A percentile compares a stretch with the other conserved stretches of the same genome.
Evolutionary conservation across 768 basidiomycete genomes (phyloP).

Genomic region (Rhodotorula diobovata): DNA sequence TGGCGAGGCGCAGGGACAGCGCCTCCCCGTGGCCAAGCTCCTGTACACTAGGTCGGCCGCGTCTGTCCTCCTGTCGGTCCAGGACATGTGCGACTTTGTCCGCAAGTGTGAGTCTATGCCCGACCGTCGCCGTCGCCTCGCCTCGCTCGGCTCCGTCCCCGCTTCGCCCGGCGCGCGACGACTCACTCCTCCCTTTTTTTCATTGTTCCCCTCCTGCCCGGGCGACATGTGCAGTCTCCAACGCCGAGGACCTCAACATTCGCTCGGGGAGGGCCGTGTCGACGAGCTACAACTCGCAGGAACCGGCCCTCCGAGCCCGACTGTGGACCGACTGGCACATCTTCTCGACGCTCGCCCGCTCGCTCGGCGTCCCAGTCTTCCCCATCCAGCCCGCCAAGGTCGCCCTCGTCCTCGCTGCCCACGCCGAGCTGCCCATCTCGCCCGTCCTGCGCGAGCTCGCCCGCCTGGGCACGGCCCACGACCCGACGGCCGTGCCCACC

Average conservation of each 20-base stretch:
- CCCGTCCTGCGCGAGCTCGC: neutral
- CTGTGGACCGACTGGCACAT: conserved; percentile 4
- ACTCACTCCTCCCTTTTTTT: no score
- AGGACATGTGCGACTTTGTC: neutral
- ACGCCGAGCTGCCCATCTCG: conserved; percentile 11
- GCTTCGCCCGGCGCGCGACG: no score
- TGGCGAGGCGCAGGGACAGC: neutral
- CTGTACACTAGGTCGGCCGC: neutral
- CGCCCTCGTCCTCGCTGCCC: conserved; percentile 15
- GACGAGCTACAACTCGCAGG: neutral
- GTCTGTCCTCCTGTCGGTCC: neutral
- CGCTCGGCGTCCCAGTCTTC: conserved; percentile 19
- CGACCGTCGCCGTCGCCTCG: neutral
- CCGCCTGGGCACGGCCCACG: neutral
- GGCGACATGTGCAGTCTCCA: neutral
- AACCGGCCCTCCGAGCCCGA: neutral
- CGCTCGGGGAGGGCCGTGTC: neutral
- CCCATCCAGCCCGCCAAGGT: conserved; percentile 27
- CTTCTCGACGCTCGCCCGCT: conserved; percentile 2
- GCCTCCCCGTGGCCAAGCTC: neutral
- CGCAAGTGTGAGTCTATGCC: neutral
- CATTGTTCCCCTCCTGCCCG: no score
- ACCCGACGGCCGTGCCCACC: neutral
- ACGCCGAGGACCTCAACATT: neutral
- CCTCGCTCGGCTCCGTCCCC: neutral